Conservation (phyloP, 371 early-diverging fungal species). For the Capillidium rhysosporum region DNA sequence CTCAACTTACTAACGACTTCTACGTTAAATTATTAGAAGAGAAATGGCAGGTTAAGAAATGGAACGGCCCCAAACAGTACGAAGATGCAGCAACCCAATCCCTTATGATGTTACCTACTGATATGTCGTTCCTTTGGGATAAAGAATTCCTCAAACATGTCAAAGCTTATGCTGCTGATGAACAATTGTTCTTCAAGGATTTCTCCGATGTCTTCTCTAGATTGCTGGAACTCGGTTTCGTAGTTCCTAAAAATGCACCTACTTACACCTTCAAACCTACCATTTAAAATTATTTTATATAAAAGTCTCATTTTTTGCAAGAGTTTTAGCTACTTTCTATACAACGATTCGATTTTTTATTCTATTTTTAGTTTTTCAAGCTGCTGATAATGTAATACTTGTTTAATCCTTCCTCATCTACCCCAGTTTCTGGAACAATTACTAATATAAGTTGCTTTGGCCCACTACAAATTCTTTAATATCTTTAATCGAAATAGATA, state of each 20-base stretch:
- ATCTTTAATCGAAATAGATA: no score
- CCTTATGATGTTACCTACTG: conserved; percentile 69
- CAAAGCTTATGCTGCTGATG: conserved; percentile 64
- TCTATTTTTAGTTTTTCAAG: no score
- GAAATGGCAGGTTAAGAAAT: conserved; percentile 63
- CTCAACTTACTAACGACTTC: conserved; percentile 73
- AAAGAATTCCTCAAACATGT: conserved; percentile 54
- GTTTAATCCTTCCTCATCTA: no score
- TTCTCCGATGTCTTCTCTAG: conserved; percentile 66
- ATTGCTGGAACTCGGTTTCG: conserved; percentile 72
- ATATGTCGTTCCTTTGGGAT: conserved; percentile 43
- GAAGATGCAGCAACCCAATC: conserved; percentile 44
- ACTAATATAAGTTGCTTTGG: no score
- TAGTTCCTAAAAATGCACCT: conserved; percentile 1
- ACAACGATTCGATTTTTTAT: no score
- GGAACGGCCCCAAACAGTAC: conserved; percentile 69
- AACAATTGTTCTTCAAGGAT: conserved; percentile 59
- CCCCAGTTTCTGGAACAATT: no score
- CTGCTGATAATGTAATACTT: no score
- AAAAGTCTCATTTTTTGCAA: no score
- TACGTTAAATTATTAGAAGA: conserved; percentile 55
- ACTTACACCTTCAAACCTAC: no score
- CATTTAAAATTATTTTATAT: no score
- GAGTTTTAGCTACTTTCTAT: no score
- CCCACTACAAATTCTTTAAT: no score